These are phyloP conservation scores for Mycena metata DNA, from an alignment of 768 basidiomycete genomes.

Conservation along the genomic window DNA sequence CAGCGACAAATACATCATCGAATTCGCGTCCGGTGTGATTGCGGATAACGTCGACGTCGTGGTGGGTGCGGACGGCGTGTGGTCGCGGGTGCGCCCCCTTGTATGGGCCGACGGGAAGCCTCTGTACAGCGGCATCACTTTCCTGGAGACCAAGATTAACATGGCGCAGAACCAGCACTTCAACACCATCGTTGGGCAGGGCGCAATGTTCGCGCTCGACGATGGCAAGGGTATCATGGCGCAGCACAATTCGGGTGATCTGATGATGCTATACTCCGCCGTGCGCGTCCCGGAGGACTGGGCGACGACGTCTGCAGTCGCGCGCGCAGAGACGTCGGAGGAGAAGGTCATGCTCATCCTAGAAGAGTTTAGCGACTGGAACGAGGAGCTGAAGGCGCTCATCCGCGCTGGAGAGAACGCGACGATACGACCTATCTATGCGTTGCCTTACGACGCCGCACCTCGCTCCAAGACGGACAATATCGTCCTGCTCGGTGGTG, in stretches of 20 bases:
- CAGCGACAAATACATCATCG: constrained; percentile 12
- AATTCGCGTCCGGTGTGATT: constrained; percentile 40
- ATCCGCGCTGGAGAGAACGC: constrained; percentile 21
- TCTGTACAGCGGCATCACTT: constrained; percentile 44
- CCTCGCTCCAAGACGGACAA: constrained; percentile 14
- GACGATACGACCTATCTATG: constrained; percentile 28
- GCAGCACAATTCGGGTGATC: constrained; percentile 49
- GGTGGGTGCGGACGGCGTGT: constrained; percentile 34
- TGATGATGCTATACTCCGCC: constrained; percentile 43
- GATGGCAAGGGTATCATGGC: constrained; percentile 45
- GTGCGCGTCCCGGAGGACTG: constrained; percentile 29
- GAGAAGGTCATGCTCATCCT: constrained; percentile 12
- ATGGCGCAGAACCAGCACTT: constrained; percentile 36
- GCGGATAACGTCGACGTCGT: constrained; percentile 15
- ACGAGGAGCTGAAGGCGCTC: constrained; percentile 23
- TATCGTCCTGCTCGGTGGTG: constrained; percentile 43
- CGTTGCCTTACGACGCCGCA: constrained; percentile 16
- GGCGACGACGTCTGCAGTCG: constrained; percentile 22
- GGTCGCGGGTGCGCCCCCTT: constrained; percentile 49
- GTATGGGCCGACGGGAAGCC: constrained; percentile 45
- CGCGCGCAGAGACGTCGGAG: constrained; percentile 13
- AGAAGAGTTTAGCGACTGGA: constrained; percentile 29
- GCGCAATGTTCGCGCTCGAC: constrained; percentile 42
- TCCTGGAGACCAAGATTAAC: constrained; percentile 26
- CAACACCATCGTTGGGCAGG: constrained; percentile 40